Percentiles rank a stretch among this genome's conserved stretches.
These are phyloP conservation scores for Rhynchospora pubera DNA, from an alignment of 176 grass and related monocot genomes.

Conservation along the genomic window DNA sequence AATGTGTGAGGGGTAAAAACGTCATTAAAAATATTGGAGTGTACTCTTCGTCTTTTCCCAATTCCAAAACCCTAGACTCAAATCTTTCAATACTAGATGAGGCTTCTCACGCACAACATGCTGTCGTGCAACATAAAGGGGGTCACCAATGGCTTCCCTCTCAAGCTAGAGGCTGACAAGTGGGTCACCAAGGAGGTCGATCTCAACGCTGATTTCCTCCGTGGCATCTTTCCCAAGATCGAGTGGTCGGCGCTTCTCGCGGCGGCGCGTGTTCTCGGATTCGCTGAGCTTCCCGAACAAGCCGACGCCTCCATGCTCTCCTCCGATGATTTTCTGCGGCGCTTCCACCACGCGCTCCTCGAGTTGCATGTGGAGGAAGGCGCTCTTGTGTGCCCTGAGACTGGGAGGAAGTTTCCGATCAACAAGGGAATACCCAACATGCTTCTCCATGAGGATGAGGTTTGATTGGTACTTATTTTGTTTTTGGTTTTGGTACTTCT, in stretches of 20 bases:
- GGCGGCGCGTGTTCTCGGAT: constrained; percentile 42
- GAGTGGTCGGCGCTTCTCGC: constrained; percentile 69
- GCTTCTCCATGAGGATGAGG: constrained; percentile 96
- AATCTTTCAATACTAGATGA: constrained; percentile 29
- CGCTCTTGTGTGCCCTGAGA: constrained; percentile 77
- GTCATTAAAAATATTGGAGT: no score
- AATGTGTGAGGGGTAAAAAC: no score
- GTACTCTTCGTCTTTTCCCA: neutral
- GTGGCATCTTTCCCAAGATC: constrained; percentile 77
- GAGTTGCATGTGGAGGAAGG: constrained; percentile 80
- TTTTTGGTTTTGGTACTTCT: neutral
- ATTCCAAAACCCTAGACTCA: neutral
- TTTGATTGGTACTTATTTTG: constrained; percentile 18
- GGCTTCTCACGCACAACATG: constrained; percentile 89
- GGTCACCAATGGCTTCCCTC: constrained; percentile 64
- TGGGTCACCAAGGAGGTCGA: constrained; percentile 81
- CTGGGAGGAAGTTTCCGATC: constrained; percentile 65
- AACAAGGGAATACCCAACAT: constrained; percentile 97
- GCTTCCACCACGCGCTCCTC: constrained; percentile 84
- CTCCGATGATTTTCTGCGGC: constrained; percentile 57
- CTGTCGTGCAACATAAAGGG: constrained; percentile 71
- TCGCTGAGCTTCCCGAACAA: constrained; percentile 46
- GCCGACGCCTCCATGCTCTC: constrained; percentile 52
- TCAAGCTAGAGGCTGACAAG: constrained; percentile 54
- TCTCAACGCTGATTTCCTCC: constrained; percentile 90